These are phyloP conservation scores for Murraya paniculata DNA, from an alignment of 345 rosid genomes.

Conservation along the genomic window DNA sequence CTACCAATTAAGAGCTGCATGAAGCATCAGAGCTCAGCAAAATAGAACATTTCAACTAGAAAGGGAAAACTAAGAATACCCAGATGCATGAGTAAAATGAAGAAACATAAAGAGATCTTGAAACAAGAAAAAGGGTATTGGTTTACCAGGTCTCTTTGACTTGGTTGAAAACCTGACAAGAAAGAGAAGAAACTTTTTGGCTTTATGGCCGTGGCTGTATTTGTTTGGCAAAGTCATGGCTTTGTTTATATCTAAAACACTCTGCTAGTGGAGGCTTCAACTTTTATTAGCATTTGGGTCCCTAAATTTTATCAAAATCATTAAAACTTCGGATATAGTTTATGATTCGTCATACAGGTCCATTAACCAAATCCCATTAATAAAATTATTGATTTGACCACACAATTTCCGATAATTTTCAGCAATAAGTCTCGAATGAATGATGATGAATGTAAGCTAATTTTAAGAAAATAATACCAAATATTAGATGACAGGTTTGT, in stretches of 20 bases:
- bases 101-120: constrained; percentile 16
- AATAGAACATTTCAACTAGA: constrained; percentile 1
- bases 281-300: not conserved
- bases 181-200: not conserved
- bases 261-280: not conserved
- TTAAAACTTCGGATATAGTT: not conserved
- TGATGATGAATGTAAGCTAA: too few species aligned
- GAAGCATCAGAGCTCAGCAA: not conserved
- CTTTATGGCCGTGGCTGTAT: not conserved
- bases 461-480: too few species aligned
- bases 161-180: not conserved
- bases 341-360: not conserved
- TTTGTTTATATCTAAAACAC: not conserved
- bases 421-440: too few species aligned
- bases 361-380: not conserved
- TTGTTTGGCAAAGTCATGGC: not conserved
- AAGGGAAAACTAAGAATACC: constrained; percentile 3
- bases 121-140: not conserved
- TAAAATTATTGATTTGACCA: not conserved
- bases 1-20: not conserved
- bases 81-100: constrained; percentile 12
- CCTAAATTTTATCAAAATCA: not conserved
- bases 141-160: not conserved
- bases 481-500: too few species aligned
- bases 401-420: too few species aligned